These are phyloP conservation scores for Closterium sp. DNA, from an alignment of 139 green algal genomes.

Conservation along the genomic window DNA sequence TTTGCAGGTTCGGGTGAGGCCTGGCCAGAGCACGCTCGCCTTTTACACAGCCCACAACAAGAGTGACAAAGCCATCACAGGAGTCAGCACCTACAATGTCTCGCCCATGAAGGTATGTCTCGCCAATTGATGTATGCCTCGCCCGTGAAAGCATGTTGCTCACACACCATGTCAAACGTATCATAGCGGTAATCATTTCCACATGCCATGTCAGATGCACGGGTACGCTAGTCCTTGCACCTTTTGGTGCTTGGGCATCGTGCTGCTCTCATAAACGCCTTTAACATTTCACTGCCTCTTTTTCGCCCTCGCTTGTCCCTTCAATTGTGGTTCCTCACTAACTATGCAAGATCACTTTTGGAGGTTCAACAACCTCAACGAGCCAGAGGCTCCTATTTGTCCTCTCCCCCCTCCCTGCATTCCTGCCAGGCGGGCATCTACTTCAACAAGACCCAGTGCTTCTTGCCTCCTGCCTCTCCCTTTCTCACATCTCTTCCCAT, in stretches of 20 bases:
- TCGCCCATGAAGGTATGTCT: constrained; percentile 41
- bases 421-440: constrained; percentile 92
- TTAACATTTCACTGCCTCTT: no score
- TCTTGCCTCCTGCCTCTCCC: constrained; percentile 49
- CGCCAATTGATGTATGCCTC: background rate
- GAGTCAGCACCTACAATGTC: constrained; percentile 98
- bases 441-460: constrained; percentile 82
- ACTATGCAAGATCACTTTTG: no score
- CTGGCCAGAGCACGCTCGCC: constrained; percentile 88
- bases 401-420: no score
- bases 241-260: no score
- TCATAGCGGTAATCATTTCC: background rate
- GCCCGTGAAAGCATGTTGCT: background rate
- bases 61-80: constrained; percentile 69
- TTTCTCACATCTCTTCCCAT: background rate
- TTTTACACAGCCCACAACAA: constrained; percentile 95
- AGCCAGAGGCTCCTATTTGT: no score
- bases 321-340: no score
- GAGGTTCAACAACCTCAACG: no score
- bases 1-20: constrained; percentile 64
- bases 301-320: no score
- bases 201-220: no score
- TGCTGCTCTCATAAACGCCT: no score
- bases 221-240: no score
- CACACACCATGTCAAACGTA: background rate